Base-by-base conservation (phyloP, 352 stramenopile genomes). In the Pythium pyrilobum region DNA sequence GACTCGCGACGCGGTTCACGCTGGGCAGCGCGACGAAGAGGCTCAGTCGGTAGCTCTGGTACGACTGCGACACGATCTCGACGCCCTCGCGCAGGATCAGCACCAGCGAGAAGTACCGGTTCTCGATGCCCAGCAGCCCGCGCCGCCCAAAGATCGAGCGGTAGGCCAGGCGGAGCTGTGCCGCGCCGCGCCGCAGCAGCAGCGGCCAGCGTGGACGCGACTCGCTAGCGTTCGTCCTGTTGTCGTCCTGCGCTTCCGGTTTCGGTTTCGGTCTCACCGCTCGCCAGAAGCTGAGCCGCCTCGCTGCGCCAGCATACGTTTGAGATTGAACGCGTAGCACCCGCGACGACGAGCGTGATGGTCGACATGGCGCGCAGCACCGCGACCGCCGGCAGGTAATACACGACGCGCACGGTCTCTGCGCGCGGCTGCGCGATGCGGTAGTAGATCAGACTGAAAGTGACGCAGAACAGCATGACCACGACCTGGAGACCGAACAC, bases 1-100 rank as follows among this genome's bases (percentile, higher is more conserved):
- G 23, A 32, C 20, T 21, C 31, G 23, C n/a, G 18, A 53, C n/a
- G 5, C 9, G 5, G 32, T 53, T 41, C 8, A 53, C 10, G 15
- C 34, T 27, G 2, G 31, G 21, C 5, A 20, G 18, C 4, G 25
- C 18, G n/a, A 53, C 46, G 12, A 43, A 42, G 5, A 18, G 3
- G 46, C 32, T 43, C 46, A 53, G 18, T 13, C 33, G 29, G 34
- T 43, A 43, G n/a, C n/a, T 29, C 25, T 53, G 46, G 25, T 53
- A 53, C 11, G 39, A 50, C 32, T 58, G 50, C n/a, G 40, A 58
- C 13, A 16, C 39, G 12, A 58, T 50, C 40, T 58, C 46, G 13
- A 53, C n/a, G 20, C 29, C 15, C 20, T 53, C 33, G 50, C 31
- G 50, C 5, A 58, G 20, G 12, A 34, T 36, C 18, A 58, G 15